Base-by-base conservation (phyloP, 352 stramenopile species). In the Phytophthora megakarya region DNA sequence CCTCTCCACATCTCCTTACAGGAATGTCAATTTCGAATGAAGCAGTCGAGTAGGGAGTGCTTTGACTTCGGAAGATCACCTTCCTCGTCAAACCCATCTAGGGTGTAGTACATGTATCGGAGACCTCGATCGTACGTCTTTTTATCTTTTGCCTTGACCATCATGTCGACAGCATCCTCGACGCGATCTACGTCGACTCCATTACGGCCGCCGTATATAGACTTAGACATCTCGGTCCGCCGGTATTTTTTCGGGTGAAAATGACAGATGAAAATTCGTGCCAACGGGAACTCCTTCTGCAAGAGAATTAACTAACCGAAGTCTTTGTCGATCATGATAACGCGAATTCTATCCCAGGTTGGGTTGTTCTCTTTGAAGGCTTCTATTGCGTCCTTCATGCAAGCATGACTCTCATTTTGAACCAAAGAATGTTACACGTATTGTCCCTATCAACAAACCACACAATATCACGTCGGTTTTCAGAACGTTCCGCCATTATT, bases 341-440 rank as follows among this genome's bases (percentile, higher is more conserved):
- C 51, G 4, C 51, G 37, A 25, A 49, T 50, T 11, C 19, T 16
- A 33, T 50, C 37, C 51, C 51, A 49, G 0, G 39, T 19, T 1
- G 50, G 50, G 19, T 58, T 58, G 16, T 39, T 48, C 3, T 26
- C 50, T 18, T 58, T 58, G 51, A 59, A 59, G n/a, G 39, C 51
- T 4, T 9, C n/a, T 3, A 50, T 59, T 9, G 39, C 37, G 9
- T 59, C 37, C 5, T 59, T 59, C 51, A 49, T 59, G 13, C 25
- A 59, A 15, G 28, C 51, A 35, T 59, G 28, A 10, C 26, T 49
- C 23, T 59, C 51, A 25, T 50, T 59, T 25, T 59, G 25, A 1
- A 59, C 26, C 6, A 42, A 7, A 2, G 37, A 4, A 43, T 40
- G 39, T 15, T 44, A 39, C 16, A 59, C 39, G 11, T 59, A 59